These are phyloP conservation scores for Stentor coeruleus DNA, from an alignment of 73 alveolate genomes.

Conservation along the genomic window DNA sequence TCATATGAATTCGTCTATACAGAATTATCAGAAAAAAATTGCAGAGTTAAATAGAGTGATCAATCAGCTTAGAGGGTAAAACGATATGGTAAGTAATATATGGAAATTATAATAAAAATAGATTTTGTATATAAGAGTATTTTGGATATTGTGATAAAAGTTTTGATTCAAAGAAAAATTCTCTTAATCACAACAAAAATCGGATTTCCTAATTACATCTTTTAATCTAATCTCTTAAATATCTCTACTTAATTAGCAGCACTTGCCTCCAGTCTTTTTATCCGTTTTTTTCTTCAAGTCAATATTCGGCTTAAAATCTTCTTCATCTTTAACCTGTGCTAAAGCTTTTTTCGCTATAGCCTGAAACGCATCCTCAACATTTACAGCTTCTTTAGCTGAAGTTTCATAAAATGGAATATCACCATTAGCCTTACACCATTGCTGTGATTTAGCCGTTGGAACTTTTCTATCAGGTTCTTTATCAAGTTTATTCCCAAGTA, in stretches of 20 bases:
- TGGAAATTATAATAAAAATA: too few relatives aligned
- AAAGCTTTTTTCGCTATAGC: slow-evolving; percentile 79
- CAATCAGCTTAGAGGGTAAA: slow-evolving; percentile 10
- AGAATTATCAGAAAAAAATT: slow-evolving; percentile 86
- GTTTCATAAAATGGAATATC: slow-evolving; percentile 76
- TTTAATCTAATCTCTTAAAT: too few relatives aligned
- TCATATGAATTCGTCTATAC: slow-evolving; percentile 78
- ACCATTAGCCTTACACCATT: slow-evolving; percentile 83
- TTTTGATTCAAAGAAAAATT: too few relatives aligned
- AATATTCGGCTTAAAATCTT: slow-evolving; percentile 9
- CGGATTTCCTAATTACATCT: too few relatives aligned
- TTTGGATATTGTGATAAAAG: too few relatives aligned
- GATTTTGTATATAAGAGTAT: too few relatives aligned
- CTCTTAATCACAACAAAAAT: too few relatives aligned
- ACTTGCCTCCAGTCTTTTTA: background rate
- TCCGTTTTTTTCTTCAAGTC: background rate
- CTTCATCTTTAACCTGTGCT: slow-evolving; percentile 49
- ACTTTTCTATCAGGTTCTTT: slow-evolving; percentile 62
- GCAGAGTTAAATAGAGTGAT: slow-evolving; percentile 76
- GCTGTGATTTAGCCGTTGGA: slow-evolving; percentile 51
- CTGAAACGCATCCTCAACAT: slow-evolving; percentile 79
- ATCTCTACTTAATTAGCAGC: too few relatives aligned
- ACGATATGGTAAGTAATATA: too few relatives aligned
- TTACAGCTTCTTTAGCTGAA: slow-evolving; percentile 79
- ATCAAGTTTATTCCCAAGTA: slow-evolving; percentile 88